These are phyloP conservation scores for Syncephalastrum sp. DNA, from an alignment of 371 early-diverging fungal genomes.

Conservation along the genomic window DNA sequence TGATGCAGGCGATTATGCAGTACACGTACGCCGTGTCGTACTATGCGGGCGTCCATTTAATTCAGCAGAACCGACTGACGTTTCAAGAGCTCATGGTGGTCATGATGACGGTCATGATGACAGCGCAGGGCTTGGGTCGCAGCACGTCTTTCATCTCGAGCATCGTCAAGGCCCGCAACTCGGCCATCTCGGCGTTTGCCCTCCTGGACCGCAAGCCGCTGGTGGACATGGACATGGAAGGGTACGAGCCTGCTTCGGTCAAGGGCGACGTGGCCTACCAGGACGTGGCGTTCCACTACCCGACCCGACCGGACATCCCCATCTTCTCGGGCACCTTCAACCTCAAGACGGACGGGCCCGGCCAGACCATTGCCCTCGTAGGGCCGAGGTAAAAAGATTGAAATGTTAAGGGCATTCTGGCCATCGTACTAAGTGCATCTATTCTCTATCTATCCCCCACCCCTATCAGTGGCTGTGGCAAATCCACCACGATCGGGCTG, in stretches of 20 bases:
- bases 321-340: constrained; percentile 76
- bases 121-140: constrained; percentile 64
- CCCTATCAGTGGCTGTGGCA: constrained; percentile 84
- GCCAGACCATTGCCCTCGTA: constrained; percentile 82
- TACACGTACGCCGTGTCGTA: constrained; percentile 48
- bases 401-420: too few species aligned
- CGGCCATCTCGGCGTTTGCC: constrained; percentile 72
- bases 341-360: constrained; percentile 61
- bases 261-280: constrained; percentile 57
- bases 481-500: constrained; percentile 79
- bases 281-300: constrained; percentile 77
- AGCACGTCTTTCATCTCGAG: constrained; percentile 53
- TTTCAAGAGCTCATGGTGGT: constrained; percentile 45
- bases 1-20: constrained; percentile 52
- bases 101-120: constrained; percentile 70
- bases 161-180: constrained; percentile 71
- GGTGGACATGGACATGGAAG: constrained; percentile 54
- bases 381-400: constrained; percentile 68
- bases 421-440: constrained; percentile 62
- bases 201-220: constrained; percentile 64
- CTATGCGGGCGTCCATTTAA: constrained; percentile 39
- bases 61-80: constrained; percentile 16
- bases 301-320: constrained; percentile 72
- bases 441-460: constrained; percentile 43
- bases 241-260: constrained; percentile 31